Evolutionary conservation across 441 rosid genomes (phyloP).

Genomic region (Cnidoscolus chayamansa): DNA sequence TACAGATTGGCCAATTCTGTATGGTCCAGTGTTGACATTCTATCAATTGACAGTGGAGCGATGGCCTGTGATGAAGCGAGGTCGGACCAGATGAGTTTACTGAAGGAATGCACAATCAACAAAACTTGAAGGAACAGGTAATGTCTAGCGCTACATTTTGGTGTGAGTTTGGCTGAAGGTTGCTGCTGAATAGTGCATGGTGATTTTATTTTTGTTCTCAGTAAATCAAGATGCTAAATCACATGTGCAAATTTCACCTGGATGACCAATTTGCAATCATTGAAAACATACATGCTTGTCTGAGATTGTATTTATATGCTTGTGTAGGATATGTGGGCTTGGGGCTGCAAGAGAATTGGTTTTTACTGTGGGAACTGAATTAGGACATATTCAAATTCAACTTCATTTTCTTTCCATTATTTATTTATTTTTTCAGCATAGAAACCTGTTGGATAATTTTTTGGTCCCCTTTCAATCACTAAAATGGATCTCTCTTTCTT

Average conservation of each 20-base stretch:
- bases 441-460: background rate
- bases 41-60: conserved; percentile 55
- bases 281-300: conserved; percentile 44
- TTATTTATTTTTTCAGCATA: background rate
- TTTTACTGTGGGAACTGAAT: background rate
- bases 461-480: background rate
- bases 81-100: conserved; percentile 59
- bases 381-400: background rate
- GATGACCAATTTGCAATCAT: conserved; percentile 75
- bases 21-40: conserved; percentile 5
- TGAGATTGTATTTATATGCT: background rate
- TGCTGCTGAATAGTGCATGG: background rate
- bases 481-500: conserved; percentile 3
- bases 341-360: background rate
- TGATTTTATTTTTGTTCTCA: conserved; percentile 24
- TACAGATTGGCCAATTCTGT: background rate
- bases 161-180: conserved; percentile 3
- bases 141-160: background rate
- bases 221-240: conserved; percentile 87
- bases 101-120: conserved; percentile 48
- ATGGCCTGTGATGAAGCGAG: conserved; percentile 87
- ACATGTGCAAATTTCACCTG: conserved; percentile 65
- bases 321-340: background rate
- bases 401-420: background rate
- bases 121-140: conserved; percentile 63